Base-by-base conservation (phyloP, 2,329 filamentous ascomycete species). In the Arthrobotrys megalospora region DNA sequence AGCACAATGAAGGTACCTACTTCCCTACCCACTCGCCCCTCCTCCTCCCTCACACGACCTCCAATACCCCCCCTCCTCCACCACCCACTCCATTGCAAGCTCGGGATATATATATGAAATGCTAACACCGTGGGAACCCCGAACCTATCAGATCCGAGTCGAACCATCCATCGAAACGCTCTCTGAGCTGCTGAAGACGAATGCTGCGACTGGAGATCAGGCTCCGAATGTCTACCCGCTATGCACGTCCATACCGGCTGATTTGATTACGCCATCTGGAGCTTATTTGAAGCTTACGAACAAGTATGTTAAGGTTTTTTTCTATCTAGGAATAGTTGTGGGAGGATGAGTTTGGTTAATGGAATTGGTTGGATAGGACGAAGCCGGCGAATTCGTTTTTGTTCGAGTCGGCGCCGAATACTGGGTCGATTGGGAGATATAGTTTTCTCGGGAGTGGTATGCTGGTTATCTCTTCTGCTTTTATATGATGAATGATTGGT, bases 281-380 rank as follows among this genome's bases (percentile, higher is more conserved):
- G 95, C 96, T 81, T 99, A 98, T 85, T 89, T 99, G 81, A 98
- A 97, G 85, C 88, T 97, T 81, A 91, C 93, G 41, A 88, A 90
- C 79, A 90, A 91, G 87, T 92, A 85, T 86, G 87, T 12, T 69
- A 43, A n/a, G 69, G 78, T 28, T 69, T 5, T 6, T n/a, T 28
- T 45, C 47, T 70, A 28, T 65, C 16, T 0, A 0, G 16, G 11
- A 12, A 55, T 53, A 8, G 45, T 1, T 32, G 38, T 24, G 32
- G 12, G n/a, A 28, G 19, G 47, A 14, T 47, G 12, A 21, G 24
- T 14, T 6, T 64, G 14, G 28, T n/a, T 55, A 50, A 68, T 21
- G 6, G 32, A 34, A 34, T 21, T 16, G 19, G 24, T 45, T 4
- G 21, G 10, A 45, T 70, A 88, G 86, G 81, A 86, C 89, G 34